Base-by-base conservation (phyloP, 1,139 yeast species). In the Candida buenavistaensis region DNA sequence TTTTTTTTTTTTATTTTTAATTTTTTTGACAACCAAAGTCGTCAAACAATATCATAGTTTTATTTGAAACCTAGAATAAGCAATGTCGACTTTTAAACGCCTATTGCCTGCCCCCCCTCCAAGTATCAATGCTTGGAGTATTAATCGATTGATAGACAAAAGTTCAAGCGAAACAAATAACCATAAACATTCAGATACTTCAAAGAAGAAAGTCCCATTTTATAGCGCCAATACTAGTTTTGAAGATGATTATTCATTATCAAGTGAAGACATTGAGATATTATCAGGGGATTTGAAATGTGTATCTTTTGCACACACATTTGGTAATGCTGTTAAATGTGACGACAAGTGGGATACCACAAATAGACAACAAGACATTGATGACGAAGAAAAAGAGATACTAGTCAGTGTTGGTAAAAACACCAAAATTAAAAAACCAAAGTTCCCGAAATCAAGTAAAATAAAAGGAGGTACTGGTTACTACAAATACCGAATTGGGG, bases 101-200 rank as follows among this genome's bases (percentile, higher is more conserved):
- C 41, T 47, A 28, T 31, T 40, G 3, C 54, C 54, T 3, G 53
- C 54, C 8, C 53, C 53, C 3, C 39, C 45, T 11, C 54, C 54
- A 6, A 26, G 25, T 10, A 36, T 36, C 13, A 50, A 49, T 26
- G 50, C 50, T 9, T 50, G 54, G 54, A 32, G 33, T 11, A 26
- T 43, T 15, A 48, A 47, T 28, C 33, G 35, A 31, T 38, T 43
- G 23, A 27, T 43, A 9, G 25, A 23, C 15, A 24, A 16, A 20
- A 30, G n/a, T 19, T 3, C 24, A 22, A 22, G 6, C 13, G 12
- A n/a, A 3, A n/a, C 11, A 22, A 8, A 22, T 6, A 19, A 17
- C 19, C 19, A 29, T 11, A 20, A 21, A 10, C 8, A 14, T 14
- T 11, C 14, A 7, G 11, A 5, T 14, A 8, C n/a, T 12, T 23